These are phyloP conservation scores for Vanrija pseudolonga DNA, from an alignment of 1,284 basidiomycete genomes.

Conservation along the genomic window DNA sequence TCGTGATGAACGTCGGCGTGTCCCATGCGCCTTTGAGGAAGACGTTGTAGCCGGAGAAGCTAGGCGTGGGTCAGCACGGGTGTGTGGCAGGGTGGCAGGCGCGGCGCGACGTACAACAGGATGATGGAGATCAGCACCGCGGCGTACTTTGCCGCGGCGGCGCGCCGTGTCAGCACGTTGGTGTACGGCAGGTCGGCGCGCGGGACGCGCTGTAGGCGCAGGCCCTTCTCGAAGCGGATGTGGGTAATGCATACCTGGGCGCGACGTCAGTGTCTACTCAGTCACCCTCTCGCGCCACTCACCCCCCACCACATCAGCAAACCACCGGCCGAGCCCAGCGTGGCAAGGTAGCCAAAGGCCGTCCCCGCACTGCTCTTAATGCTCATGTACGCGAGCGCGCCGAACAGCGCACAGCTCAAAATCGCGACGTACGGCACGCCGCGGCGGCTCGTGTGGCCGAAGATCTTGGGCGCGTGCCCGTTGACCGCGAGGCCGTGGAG, in stretches of 20 bases:
- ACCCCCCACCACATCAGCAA: conserved; percentile 67
- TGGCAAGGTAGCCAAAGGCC: conserved; percentile 73
- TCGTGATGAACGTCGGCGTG: conserved; percentile 1
- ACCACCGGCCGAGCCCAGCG: conserved; percentile 57
- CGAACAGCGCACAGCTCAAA: conserved; percentile 62
- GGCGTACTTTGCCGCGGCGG: neutral
- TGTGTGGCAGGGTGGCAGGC: neutral
- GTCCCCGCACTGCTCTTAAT: conserved; percentile 59
- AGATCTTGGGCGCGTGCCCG: conserved; percentile 25
- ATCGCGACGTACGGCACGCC: conserved; percentile 56
- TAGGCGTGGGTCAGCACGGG: neutral
- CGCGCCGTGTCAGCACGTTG: neutral
- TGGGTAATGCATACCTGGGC: conserved; percentile 16
- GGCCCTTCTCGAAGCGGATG: conserved; percentile 27
- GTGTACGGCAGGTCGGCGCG: conserved; percentile 12
- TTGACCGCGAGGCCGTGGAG: conserved; percentile 33
- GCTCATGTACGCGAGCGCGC: conserved; percentile 57
- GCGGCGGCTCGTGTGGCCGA: conserved; percentile 18
- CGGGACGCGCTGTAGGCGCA: conserved; percentile 23
- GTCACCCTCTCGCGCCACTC: too few species aligned
- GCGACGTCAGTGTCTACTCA: too few species aligned
- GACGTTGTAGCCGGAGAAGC: conserved; percentile 7
- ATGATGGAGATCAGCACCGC: conserved; percentile 1
- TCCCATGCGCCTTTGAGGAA: conserved; percentile 3
- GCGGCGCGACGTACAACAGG: neutral